Conservation (phyloP, 1,284 basidiomycete genomes). For the Tilletia walkeri region DNA sequence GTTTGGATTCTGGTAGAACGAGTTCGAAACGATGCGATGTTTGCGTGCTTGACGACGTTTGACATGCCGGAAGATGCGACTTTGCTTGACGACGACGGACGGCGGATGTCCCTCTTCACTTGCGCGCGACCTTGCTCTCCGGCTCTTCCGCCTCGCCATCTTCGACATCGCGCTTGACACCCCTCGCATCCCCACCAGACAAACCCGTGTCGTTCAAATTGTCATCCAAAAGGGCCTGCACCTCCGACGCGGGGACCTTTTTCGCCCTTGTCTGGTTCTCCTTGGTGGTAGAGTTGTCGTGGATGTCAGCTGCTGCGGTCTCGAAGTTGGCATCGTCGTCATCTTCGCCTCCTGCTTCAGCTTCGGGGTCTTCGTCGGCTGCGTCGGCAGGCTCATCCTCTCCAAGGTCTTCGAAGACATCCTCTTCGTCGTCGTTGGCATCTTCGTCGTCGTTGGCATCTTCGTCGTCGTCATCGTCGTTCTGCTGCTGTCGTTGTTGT, state of each 20-base stretch:
- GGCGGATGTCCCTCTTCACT: not conserved
- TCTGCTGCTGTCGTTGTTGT: not conserved
- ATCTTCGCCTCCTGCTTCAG: not conserved
- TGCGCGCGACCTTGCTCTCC: slow-evolving; percentile 6
- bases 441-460: not conserved
- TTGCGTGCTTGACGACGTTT: too few relatives aligned
- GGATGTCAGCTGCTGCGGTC: not conserved
- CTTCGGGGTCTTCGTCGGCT: slow-evolving; percentile 4
- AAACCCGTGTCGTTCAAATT: not conserved
- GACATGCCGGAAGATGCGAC: too few relatives aligned
- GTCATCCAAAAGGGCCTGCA: not conserved
- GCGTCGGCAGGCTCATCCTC: slow-evolving; percentile 4
- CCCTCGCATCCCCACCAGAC: not conserved
- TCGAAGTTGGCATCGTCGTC: slow-evolving; percentile 1
- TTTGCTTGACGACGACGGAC: too few relatives aligned
- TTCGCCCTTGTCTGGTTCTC: not conserved
- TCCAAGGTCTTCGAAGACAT: slow-evolving; percentile 6
- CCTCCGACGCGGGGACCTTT: not conserved
- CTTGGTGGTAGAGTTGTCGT: not conserved
- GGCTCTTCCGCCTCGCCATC: not conserved
- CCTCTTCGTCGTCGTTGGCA: slow-evolving; percentile 7
- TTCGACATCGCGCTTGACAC: not conserved
- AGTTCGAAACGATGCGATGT: too few relatives aligned
- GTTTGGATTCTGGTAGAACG: too few relatives aligned
- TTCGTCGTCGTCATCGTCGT: slow-evolving; percentile 3